Conservation (phyloP, 2,329 filamentous ascomycete genomes). For the Pseudogymnoascus sp. region DNA sequence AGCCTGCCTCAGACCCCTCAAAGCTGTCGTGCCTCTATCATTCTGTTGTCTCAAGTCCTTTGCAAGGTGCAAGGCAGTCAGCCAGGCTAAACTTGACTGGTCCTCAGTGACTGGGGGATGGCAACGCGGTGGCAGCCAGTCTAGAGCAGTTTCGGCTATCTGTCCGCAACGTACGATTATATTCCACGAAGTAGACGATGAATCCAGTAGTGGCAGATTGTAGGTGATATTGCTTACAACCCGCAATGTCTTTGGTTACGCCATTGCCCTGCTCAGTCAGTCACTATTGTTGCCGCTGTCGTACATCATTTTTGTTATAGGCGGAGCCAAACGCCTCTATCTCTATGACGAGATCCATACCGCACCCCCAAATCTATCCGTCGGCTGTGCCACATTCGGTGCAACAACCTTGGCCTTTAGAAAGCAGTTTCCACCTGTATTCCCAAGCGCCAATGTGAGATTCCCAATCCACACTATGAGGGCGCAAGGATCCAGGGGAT, state of each 20-base stretch:
- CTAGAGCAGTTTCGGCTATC: not conserved
- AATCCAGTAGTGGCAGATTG: too few relatives aligned
- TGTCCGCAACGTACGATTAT: not conserved
- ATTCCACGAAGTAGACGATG: too few relatives aligned
- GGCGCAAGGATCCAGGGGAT: not conserved
- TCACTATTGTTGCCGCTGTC: too few relatives aligned
- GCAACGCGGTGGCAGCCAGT: not conserved
- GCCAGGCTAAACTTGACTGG: not conserved
- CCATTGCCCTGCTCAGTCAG: too few relatives aligned
- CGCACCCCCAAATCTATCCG: not conserved
- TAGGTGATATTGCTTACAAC: too few relatives aligned
- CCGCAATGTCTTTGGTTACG: too few relatives aligned
- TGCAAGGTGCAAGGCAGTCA: not conserved
- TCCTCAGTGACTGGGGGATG: not conserved
- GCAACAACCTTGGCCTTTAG: not conserved
- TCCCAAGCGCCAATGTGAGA: not conserved
- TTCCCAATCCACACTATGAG: not conserved
- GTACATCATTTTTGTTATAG: too few relatives aligned
- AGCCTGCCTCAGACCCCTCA: not conserved
- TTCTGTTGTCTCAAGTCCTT: not conserved
- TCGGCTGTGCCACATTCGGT: not conserved
- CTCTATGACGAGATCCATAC: not conserved
- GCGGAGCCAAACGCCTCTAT: not conserved
- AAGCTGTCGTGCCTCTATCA: not conserved
- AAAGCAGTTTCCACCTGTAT: not conserved